These are phyloP conservation scores for Sanghuangporus weigelae DNA, from an alignment of 1,284 basidiomycete genomes.

Conservation along the genomic window DNA sequence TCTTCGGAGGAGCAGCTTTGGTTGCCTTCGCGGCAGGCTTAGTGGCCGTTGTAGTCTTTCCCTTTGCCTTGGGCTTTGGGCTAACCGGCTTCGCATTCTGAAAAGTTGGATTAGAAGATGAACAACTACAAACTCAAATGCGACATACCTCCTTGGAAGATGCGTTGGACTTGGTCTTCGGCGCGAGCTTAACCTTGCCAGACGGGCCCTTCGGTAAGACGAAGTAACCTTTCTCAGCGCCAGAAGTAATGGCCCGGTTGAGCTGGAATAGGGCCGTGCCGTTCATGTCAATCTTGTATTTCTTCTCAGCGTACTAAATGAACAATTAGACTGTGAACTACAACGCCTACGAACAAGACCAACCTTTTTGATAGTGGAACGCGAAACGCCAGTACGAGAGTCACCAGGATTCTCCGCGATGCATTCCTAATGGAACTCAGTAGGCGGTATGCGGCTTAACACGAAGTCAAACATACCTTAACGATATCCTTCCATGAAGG, in stretches of 20 bases:
- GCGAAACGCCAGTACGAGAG: constrained; percentile 66
- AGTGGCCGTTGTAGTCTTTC: constrained; percentile 1
- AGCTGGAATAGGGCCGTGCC: constrained; percentile 59
- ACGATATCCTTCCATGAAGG: constrained; percentile 64
- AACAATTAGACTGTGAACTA: neutral
- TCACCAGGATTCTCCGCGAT: constrained; percentile 63
- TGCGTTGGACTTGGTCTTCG: constrained; percentile 43
- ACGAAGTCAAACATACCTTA: constrained; percentile 33
- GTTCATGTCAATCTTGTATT: constrained; percentile 59
- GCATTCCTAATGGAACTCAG: constrained; percentile 48
- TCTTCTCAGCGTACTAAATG: constrained; percentile 65
- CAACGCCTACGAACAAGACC: neutral
- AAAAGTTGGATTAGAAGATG: constrained; percentile 24
- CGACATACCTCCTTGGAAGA: constrained; percentile 50
- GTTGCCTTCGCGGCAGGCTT: constrained; percentile 16
- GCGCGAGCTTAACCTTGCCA: constrained; percentile 68
- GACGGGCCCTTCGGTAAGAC: constrained; percentile 68
- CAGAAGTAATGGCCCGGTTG: constrained; percentile 65
- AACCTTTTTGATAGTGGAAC: constrained; percentile 76
- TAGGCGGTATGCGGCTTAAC: constrained; percentile 15
- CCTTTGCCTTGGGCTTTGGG: constrained; percentile 11
- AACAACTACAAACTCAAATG: constrained; percentile 27
- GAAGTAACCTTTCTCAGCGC: constrained; percentile 59
- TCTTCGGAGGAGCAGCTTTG: constrained; percentile 3
- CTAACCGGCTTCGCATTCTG: constrained; percentile 34